phyloP scores from a whole-genome alignment of 1,284 basidiomycete species.

The Pulveroboletus sp. region DNA sequence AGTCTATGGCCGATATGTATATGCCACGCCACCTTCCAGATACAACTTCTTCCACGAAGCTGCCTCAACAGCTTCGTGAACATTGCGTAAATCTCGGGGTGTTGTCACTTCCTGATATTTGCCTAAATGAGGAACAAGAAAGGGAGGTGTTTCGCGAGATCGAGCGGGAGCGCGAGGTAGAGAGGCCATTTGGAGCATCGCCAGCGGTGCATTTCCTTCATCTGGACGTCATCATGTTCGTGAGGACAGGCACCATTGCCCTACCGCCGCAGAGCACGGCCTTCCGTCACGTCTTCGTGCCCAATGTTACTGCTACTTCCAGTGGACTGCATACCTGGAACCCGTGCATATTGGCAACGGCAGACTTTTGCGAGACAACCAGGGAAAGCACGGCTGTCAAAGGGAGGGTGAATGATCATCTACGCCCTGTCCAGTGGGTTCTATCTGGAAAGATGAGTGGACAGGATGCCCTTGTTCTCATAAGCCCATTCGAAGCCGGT shows the following conservation, averaged over 20 bases:
- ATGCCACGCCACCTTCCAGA: neutral
- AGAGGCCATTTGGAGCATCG: neutral
- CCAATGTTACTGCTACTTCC: neutral
- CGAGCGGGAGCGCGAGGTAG: neutral
- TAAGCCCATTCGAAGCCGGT: neutral
- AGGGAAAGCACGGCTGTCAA: too few relatives aligned
- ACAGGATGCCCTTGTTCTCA: neutral
- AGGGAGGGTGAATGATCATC: neutral
- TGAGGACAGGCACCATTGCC: neutral
- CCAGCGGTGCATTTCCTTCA: neutral
- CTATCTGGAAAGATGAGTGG: neutral
- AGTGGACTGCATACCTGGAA: neutral
- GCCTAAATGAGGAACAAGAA: slow-evolving; percentile 1
- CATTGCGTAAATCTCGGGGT: neutral
- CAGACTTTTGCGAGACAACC: neutral
- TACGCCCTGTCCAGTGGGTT: neutral
- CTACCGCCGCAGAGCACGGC: neutral
- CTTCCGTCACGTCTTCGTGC: neutral
- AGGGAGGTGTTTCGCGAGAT: neutral
- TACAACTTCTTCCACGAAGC: too few relatives aligned
- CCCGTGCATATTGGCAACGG: neutral
- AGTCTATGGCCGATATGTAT: slow-evolving; percentile 3
- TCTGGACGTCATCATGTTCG: neutral
- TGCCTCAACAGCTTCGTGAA: neutral
- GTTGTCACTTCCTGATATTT: neutral